Percentiles rank a stretch among this genome's conserved stretches.
These are phyloP conservation scores for Theileria sp. DNA, from an alignment of 169 alveolate species.

Conservation along the genomic window DNA sequence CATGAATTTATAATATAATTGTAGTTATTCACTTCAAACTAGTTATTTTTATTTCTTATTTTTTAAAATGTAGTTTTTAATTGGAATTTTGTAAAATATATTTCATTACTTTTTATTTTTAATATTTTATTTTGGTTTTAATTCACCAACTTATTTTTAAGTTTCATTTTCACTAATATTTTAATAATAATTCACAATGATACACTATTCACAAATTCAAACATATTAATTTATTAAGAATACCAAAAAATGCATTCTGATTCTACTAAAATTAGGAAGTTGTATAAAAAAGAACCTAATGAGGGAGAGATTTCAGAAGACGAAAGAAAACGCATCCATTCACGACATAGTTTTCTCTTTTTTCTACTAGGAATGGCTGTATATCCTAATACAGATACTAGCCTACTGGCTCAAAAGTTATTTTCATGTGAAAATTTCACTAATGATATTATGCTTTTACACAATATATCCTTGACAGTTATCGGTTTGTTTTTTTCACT, in stretches of 20 bases:
- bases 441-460: slow-evolving; percentile 16
- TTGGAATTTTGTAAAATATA: neutral
- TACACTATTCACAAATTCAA: neutral
- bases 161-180: neutral
- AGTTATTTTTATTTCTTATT: neutral
- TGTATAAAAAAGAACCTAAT: neutral
- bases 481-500: neutral
- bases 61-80: neutral
- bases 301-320: slow-evolving; percentile 6
- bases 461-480: slow-evolving; percentile 3
- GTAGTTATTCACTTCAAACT: neutral
- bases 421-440: slow-evolving; percentile 23
- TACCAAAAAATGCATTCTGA: neutral
- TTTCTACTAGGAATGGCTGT: slow-evolving; percentile 13
- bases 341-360: slow-evolving; percentile 12
- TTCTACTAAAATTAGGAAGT: neutral
- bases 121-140: neutral
- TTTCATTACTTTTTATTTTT: neutral
- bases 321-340: neutral
- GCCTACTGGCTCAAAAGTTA: slow-evolving; percentile 15
- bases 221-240: neutral
- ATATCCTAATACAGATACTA: slow-evolving; percentile 5
- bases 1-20: neutral
- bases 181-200: neutral
- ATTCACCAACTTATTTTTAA: neutral